Percentiles rank a stretch among this genome's conserved stretches.
phyloP scores from a whole-genome alignment of 495 filamentous ascomycete genomes.

The Xylaria acuta region DNA sequence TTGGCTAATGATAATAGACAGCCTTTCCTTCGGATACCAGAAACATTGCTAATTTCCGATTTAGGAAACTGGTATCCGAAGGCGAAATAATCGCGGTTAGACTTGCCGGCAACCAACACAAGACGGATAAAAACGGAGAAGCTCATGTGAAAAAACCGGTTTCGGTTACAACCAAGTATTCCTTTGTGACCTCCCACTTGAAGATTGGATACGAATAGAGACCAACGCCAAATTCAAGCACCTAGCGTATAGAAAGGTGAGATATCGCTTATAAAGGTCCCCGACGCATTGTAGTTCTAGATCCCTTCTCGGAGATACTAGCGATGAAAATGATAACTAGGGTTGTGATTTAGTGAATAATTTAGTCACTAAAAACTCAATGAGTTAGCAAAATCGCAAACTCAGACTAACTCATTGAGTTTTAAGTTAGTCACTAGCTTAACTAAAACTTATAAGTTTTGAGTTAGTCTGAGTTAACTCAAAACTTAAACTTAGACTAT shows the following conservation, averaged over 20 bases:
- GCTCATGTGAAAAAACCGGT: background rate
- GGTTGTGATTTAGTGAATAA: no score
- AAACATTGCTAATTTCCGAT: background rate
- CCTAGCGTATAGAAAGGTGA: no score
- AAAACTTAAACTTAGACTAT: no score
- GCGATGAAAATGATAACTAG: background rate
- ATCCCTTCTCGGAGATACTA: background rate
- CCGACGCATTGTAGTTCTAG: background rate
- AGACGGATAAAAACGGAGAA: background rate
- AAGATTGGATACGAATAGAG: background rate
- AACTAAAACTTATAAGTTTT: no score
- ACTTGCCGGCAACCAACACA: background rate
- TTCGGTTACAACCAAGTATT: background rate
- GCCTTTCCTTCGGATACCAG: background rate
- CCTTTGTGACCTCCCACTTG: background rate
- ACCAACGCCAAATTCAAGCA: no score
- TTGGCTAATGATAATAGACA: background rate
- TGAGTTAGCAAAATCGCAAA: no score
- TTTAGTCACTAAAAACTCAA: no score
- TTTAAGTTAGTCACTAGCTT: no score
- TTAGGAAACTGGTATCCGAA: slow-evolving; percentile 6
- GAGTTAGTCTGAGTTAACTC: no score
- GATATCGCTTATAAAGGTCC: background rate
- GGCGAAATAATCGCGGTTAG: slow-evolving; percentile 2
- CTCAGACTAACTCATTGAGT: no score